Conservation (phyloP, 768 basidiomycete genomes). For the Boletus reticulatus region DNA sequence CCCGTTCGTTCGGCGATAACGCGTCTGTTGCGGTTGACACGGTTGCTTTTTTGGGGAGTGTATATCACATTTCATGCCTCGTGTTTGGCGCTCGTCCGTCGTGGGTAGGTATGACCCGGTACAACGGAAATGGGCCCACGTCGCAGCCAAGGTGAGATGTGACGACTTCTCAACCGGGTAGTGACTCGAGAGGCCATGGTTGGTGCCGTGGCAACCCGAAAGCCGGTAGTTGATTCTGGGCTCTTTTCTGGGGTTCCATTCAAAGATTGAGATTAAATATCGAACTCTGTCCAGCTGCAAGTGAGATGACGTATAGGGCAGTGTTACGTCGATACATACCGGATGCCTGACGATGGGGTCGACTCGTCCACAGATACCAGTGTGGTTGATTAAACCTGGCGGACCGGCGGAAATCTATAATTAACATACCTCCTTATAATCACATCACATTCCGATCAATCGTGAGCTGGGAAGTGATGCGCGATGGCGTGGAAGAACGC, state of each 20-base stretch:
- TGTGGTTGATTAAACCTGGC: neutral
- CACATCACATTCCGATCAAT: constrained; percentile 3
- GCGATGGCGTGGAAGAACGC: constrained; percentile 1
- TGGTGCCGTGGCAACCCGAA: constrained; percentile 9
- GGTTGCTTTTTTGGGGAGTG: neutral
- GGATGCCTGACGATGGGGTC: neutral
- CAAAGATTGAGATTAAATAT: neutral
- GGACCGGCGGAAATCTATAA: constrained; percentile 6
- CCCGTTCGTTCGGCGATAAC: constrained; percentile 18
- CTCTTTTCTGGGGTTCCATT: neutral
- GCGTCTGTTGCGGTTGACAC: constrained; percentile 1
- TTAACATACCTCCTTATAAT: constrained; percentile 12
- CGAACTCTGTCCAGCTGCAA: neutral
- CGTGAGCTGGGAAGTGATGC: neutral
- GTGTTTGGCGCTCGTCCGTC: constrained; percentile 8
- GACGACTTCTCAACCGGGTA: constrained; percentile 8
- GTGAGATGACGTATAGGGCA: neutral
- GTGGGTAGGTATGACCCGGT: constrained; percentile 16
- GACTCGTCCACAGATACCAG: too few relatives aligned
- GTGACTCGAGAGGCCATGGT: constrained; percentile 13
- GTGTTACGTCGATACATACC: neutral
- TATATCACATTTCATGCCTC: constrained; percentile 11
- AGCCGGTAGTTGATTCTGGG: neutral
- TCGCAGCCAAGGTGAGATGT: constrained; percentile 12
- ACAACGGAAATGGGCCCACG: constrained; percentile 2